Base-by-base conservation (phyloP, 2,329 filamentous ascomycete genomes). In the Colletotrichum limetticola region DNA sequence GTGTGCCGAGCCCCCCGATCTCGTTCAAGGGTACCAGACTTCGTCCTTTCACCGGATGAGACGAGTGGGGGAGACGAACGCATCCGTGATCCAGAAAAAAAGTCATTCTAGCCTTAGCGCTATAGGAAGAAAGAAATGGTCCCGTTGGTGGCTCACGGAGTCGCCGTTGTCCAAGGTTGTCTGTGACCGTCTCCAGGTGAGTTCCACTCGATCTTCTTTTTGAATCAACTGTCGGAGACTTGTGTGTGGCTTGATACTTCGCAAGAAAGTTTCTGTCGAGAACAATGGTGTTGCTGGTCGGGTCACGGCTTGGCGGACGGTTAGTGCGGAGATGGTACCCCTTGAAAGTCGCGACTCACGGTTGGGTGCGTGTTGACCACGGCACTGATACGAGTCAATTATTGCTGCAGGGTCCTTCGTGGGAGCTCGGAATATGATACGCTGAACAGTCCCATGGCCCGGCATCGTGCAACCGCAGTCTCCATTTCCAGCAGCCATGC, bases 11-110 rank as follows among this genome's bases (percentile, higher is more conserved):
- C 66, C 62, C 42, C 64, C 61, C 68, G 61, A 72, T 63, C 62
- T 74, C 35, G 59, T 46, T 57, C 46, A 56, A 61, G 67, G 71
- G 49, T 65, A 42, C 37, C 55, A 37, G 42, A 22, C 65, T 68
- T 60, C 63, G 24, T 63, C 66, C 66, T 28, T 60, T 65, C 55
- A 53, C 60, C 56, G 66, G 46, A 70, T 56, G 49, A 65, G 60
- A 72, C 56, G 60, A 72, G 66, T 56, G 57, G 60, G 66, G 66
- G 60, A 57, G 70, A 72, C 32, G 70, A 72, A 70, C 66, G 56
- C 66, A 59, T 65, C 66, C 28, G 56, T 70, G 66, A 42, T 69
- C 59, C 66, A 70, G 66, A 55, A 70, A 70, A 53, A 65, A 66
- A 72, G 66, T 61, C 46, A 60, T 60, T 69, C 42, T 28, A 64